phyloP scores from a whole-genome alignment of 2,329 filamentous ascomycete genomes.

The Colletotrichum brevisporum region DNA sequence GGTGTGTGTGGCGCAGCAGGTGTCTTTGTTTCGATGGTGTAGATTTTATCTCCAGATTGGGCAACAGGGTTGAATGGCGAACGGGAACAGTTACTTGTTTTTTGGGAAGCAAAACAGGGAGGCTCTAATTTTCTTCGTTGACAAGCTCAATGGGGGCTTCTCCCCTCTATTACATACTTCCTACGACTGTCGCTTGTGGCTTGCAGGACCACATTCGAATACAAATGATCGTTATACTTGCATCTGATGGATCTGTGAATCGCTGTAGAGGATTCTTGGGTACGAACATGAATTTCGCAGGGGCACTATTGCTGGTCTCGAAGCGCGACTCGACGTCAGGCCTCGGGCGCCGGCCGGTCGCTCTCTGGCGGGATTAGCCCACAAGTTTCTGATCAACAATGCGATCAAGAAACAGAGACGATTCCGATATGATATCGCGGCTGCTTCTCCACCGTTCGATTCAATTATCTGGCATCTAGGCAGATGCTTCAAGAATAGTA shows the following conservation, averaged over 20 bases:
- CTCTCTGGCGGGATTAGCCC: no score
- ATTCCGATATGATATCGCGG: no score
- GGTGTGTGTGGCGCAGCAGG: not conserved
- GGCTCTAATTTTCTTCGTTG: constrained; percentile 18
- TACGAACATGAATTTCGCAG: no score
- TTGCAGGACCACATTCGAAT: constrained; percentile 23
- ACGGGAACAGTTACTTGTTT: constrained; percentile 22
- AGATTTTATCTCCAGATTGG: constrained; percentile 34
- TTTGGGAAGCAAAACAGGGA: constrained; percentile 38
- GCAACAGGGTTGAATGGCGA: constrained; percentile 38
- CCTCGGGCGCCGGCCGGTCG: no score
- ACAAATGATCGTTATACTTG: constrained; percentile 5
- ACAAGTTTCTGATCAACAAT: no score
- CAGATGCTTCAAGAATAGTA: no score
- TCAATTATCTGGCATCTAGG: no score
- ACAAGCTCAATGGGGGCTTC: constrained; percentile 8
- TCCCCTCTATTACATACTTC: constrained; percentile 8
- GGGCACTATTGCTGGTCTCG: no score
- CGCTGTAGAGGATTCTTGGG: no score
- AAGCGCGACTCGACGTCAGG: no score
- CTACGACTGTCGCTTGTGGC: constrained; percentile 28
- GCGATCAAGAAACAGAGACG: no score
- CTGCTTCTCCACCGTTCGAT: no score
- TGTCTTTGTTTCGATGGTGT: constrained; percentile 27
- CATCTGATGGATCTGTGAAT: not conserved